Evolutionary conservation across 2,329 filamentous ascomycete species (phyloP).

Genomic region (Colletotrichum sp.): DNA sequence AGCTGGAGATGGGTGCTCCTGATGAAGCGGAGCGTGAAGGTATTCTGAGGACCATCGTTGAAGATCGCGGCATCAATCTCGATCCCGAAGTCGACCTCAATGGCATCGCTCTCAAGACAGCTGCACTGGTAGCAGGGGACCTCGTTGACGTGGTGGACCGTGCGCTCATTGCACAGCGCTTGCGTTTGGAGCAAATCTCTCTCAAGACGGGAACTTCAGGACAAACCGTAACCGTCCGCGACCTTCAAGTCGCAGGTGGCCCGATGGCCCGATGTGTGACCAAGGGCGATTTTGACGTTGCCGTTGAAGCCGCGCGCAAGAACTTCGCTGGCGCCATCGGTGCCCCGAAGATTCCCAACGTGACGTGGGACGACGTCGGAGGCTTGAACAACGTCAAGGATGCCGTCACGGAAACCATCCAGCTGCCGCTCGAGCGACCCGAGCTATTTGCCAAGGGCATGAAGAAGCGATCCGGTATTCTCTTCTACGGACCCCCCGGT

Average conservation of each 20-base stretch:
- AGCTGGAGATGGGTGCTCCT: slow-evolving; percentile 90
- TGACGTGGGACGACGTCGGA: slow-evolving; percentile 95
- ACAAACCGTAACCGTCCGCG: slow-evolving; percentile 68
- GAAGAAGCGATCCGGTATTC: slow-evolving; percentile 94
- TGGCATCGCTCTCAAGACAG: slow-evolving; percentile 91
- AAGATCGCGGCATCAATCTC: slow-evolving; percentile 76
- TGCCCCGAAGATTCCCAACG: slow-evolving; percentile 96
- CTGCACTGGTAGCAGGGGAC: slow-evolving; percentile 92
- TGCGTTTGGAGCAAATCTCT: slow-evolving; percentile 78
- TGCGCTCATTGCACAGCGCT: slow-evolving; percentile 77
- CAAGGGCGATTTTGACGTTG: slow-evolving; percentile 85
- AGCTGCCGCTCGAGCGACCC: slow-evolving; percentile 86
- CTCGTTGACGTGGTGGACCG: slow-evolving; percentile 93
- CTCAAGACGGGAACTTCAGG: slow-evolving; percentile 41
- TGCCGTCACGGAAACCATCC: slow-evolving; percentile 95
- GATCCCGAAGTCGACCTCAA: slow-evolving; percentile 84
- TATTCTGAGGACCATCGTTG: slow-evolving; percentile 80
- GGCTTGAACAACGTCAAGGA: slow-evolving; percentile 94
- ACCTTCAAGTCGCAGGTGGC: slow-evolving; percentile 89
- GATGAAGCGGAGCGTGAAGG: slow-evolving; percentile 92
- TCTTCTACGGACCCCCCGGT: slow-evolving; percentile 87
- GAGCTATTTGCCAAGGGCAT: slow-evolving; percentile 96
- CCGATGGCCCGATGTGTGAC: slow-evolving; percentile 79
- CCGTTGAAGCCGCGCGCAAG: slow-evolving; percentile 93
- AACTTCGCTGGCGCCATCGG: slow-evolving; percentile 98